A percentile compares a stretch with the other conserved stretches of the same genome.
These are phyloP conservation scores for Bromus sterilis DNA, from an alignment of 176 grass and related monocot species.

Conservation along the genomic window DNA sequence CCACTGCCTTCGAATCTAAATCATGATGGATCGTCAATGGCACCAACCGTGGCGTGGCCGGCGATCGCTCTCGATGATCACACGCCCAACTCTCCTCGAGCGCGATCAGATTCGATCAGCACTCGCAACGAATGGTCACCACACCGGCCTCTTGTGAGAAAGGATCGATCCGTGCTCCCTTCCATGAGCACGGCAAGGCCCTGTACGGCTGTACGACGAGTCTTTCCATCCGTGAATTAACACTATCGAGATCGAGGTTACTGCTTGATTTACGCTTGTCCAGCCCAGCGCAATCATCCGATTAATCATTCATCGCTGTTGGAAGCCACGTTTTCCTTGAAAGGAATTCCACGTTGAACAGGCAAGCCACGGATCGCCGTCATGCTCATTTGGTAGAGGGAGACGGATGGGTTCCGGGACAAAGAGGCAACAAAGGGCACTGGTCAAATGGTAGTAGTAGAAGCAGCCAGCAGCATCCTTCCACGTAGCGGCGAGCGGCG, in stretches of 20 bases:
- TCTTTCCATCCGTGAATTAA: not conserved
- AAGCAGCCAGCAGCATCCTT: not conserved
- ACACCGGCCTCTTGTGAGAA: no score
- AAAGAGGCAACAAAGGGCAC: not conserved
- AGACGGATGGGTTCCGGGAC: not conserved
- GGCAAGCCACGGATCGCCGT: not conserved
- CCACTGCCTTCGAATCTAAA: not conserved
- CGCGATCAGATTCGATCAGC: not conserved
- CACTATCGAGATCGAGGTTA: not conserved
- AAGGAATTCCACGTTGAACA: conserved; percentile 9
- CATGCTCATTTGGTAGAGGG: not conserved
- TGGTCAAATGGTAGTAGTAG: not conserved
- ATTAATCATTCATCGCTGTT: not conserved
- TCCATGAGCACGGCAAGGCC: no score
- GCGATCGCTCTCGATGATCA: not conserved
- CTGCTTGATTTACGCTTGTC: not conserved
- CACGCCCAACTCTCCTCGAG: not conserved
- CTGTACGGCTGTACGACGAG: no score
- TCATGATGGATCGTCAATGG: not conserved
- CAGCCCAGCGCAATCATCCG: not conserved
- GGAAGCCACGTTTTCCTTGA: not conserved
- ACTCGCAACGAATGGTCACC: not conserved
- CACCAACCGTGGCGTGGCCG: not conserved
- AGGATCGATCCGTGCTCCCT: no score
- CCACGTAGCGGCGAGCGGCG: not conserved